Evolutionary conservation across 164 flowering plant genomes (phyloP), one percentile per base, ranked within the genome.

Genomic region (Santalum album): DNA sequence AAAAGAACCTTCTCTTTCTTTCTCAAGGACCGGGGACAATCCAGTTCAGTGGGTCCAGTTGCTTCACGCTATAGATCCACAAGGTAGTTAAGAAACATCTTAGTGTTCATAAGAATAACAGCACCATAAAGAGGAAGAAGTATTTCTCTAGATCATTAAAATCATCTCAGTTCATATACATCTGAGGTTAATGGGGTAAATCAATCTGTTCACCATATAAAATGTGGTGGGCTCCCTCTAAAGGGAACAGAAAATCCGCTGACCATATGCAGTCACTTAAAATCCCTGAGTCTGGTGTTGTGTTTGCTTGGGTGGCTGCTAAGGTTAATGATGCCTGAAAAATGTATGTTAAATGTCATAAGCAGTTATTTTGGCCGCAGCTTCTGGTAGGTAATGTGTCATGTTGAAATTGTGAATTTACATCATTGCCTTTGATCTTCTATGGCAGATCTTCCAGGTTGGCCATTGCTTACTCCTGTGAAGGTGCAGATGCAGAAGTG

Each of bases 401-500:
- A n/a, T 58, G 44, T 53, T 43, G 46, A 51, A 45, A 42, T 27
- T 39, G 21, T 56, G 26, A 32, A 49, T 53, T 57, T 70, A 34
- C 38, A 45, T 53, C 39, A n/a, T 43, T 60, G 17, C 46, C 2
- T 58, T 18, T 51, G 25, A 23, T 53, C 58, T 40, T 61, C n/a
- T 35, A 6, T 55, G 23, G 60, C 75, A 79, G 95, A 81, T 64
- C 71, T 74, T 18, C 81, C 82, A 7, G 95, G 95, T 10, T 90
- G 95, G 97, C 92, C 97, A 12, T 72, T 90, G 70, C 64, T 79
- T n/a, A n/a, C n/a, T 40, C 89, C 90, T 68, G 34, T 78, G 48
- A 86, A 88, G 76, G 73, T 75, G 61, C 92, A 79, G 64, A 65
- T 90, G 88, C 95, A 82, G 59, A 90, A 84, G 81, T 90, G 97